Evolutionary conservation across 768 basidiomycete species (phyloP), one percentile per base, ranked within the genome.

Genomic region (Tricholoma hemisulphureum): DNA sequence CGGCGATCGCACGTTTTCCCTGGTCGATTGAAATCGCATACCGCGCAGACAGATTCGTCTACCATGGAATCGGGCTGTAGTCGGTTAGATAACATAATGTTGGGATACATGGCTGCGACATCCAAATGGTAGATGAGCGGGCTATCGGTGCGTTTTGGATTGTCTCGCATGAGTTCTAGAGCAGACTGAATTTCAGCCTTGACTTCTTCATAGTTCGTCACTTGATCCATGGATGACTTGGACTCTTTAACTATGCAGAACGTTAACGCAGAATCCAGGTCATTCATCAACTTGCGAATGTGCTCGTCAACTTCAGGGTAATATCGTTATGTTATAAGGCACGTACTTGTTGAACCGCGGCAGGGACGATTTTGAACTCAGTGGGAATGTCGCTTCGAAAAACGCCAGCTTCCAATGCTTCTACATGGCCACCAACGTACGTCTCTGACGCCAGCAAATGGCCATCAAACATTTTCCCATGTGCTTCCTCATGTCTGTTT

Each of bases 51-150:
- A 18, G 96, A 86, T 71, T 98, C 97, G 66, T 95, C 93, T 9
- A 98, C 89, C 77, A 98, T 91, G 2, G 97, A 97, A 73, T 99
- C 97, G 2, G 97, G 97, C 65, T 99, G 97, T 2, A 99, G 81
- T 31, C 97, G 92, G 69, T 99, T 99, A 16, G 95, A 98, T 79
- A 99, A 88, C 97, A 99, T 99, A 84, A 99, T 98, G 73, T 98
- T 99, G 56, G 97, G 97, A 71, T 99, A 98, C 97, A 99, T 99
- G 61, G 97, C 97, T 2, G 97, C 97, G 61, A 99, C 97, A 67
- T 99, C 97, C 66, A 98, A 75, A 72, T 99, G 97, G 74, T 99
- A 99, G 68, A 99, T 98, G 61, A 98, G 85, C 0, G 97, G 97
- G 11, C 87, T 91, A 76, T 98, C 95, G 41, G 80, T 78, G 13